These are phyloP conservation scores for Cyclotella kingstonii DNA, from an alignment of 108 stramenopile species.

Conservation along the genomic window DNA sequence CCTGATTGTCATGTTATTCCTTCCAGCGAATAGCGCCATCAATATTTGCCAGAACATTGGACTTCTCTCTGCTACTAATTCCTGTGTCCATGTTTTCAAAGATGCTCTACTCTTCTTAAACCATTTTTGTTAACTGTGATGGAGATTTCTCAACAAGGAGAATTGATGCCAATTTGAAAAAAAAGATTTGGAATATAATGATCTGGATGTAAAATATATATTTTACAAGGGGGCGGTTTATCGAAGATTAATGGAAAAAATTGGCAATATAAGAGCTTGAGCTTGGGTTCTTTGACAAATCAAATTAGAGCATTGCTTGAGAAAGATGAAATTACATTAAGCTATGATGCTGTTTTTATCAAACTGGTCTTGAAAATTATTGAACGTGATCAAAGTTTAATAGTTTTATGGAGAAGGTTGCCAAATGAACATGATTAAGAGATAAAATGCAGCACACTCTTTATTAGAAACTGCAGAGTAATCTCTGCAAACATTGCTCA, in stretches of 20 bases:
- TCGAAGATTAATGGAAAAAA: slow-evolving; percentile 79
- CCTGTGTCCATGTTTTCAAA: slow-evolving; percentile 49
- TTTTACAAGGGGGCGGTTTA: slow-evolving; percentile 86
- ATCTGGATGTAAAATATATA: slow-evolving; percentile 52
- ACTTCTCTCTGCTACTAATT: slow-evolving; percentile 48
- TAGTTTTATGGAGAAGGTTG: slow-evolving; percentile 31
- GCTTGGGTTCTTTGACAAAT: slow-evolving; percentile 50
- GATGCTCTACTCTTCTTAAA: slow-evolving; percentile 52
- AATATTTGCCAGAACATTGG: slow-evolving; percentile 15
- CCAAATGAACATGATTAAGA: slow-evolving; percentile 2
- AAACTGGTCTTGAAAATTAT: slow-evolving; percentile 62
- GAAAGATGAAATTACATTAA: slow-evolving; percentile 11
- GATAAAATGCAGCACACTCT: slow-evolving; percentile 28
- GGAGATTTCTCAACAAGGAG: slow-evolving; percentile 64
- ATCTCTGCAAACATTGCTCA: slow-evolving; percentile 14
- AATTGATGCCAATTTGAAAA: slow-evolving; percentile 59
- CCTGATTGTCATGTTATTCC: no score
- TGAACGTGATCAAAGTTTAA: slow-evolving; percentile 61
- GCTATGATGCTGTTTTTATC: slow-evolving; percentile 47
- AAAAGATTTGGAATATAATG: slow-evolving; percentile 74
- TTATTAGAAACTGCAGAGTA: slow-evolving; percentile 27
- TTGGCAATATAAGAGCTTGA: slow-evolving; percentile 57
- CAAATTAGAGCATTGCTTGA: slow-evolving; percentile 45
- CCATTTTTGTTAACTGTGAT: slow-evolving; percentile 69
- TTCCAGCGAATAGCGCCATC: slow-evolving; percentile 25